phyloP scores from a whole-genome alignment of 495 filamentous ascomycete genomes.

The Stereocaulon alpinum region DNA sequence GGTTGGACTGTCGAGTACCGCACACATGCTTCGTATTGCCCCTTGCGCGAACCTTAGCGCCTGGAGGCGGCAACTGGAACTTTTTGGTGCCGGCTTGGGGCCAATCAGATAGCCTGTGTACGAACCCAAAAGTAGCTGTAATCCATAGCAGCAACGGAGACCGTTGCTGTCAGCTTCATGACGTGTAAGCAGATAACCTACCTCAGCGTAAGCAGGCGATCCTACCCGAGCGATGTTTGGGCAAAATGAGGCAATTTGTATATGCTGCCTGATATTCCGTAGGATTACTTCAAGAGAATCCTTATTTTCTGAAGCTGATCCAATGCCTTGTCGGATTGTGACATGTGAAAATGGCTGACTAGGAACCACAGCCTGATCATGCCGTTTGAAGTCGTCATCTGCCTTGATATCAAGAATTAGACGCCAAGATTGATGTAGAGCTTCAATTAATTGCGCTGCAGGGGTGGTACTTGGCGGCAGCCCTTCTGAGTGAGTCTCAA shows the following conservation, averaged over 20 bases:
- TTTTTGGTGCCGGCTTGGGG: background rate
- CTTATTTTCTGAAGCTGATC: conserved; percentile 7
- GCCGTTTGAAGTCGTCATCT: background rate
- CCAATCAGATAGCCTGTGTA: conserved; percentile 17
- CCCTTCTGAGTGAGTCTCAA: background rate
- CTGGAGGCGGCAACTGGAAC: conserved; percentile 19
- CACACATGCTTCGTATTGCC: conserved; percentile 10
- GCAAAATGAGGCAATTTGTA: background rate
- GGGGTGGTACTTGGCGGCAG: background rate
- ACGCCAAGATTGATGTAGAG: conserved; percentile 10
- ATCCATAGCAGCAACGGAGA: conserved; percentile 18
- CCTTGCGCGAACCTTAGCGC: conserved; percentile 22
- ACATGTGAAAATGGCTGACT: background rate
- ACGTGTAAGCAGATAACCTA: conserved; percentile 19
- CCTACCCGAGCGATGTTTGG: conserved; percentile 14
- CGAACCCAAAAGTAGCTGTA: conserved; percentile 19
- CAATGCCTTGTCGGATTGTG: conserved; percentile 3
- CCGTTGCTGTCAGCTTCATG: conserved; percentile 7
- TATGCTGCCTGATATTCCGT: conserved; percentile 17
- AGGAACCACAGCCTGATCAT: background rate
- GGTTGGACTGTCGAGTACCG: conserved; percentile 16
- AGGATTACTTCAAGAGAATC: conserved; percentile 16
- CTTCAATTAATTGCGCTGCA: background rate
- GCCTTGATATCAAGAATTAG: background rate
- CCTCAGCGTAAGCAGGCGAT: conserved; percentile 19